These are phyloP conservation scores for Boletus rufocinnamomeus DNA, from an alignment of 768 basidiomycete genomes.

Conservation along the genomic window DNA sequence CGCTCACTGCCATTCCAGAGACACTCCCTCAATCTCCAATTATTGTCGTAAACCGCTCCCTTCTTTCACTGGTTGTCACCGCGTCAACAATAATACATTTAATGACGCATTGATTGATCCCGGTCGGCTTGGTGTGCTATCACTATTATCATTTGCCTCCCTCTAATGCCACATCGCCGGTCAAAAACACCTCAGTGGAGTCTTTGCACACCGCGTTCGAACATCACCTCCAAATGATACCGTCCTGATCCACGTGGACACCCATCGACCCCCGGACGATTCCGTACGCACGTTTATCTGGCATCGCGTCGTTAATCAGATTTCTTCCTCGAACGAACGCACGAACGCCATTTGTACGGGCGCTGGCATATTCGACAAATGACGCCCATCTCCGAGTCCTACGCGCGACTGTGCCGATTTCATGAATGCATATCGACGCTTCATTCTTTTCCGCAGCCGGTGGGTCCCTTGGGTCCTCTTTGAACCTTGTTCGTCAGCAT, in stretches of 20 bases:
- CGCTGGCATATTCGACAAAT: conserved; percentile 1
- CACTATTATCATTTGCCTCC: conserved; percentile 2
- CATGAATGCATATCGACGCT: conserved; percentile 9
- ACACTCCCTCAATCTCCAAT: conserved; percentile 19
- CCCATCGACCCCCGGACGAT: not conserved
- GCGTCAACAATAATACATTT: not conserved
- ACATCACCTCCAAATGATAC: not conserved
- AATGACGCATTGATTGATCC: conserved; percentile 14
- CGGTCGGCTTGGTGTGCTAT: conserved; percentile 1
- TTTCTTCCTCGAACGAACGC: conserved; percentile 1
- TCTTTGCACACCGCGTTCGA: not conserved
- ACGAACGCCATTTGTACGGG: conserved; percentile 12
- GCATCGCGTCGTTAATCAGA: not conserved
- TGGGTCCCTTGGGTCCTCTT: not conserved
- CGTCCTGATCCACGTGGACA: conserved; percentile 13
- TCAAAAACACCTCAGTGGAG: not conserved
- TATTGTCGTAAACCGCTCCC: conserved; percentile 23
- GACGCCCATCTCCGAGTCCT: conserved; percentile 31
- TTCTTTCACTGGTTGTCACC: conserved; percentile 18
- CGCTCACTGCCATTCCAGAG: conserved; percentile 4
- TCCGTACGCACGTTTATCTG: conserved; percentile 2
- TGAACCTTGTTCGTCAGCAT: conserved; percentile 6
- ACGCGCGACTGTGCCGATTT: conserved; percentile 20
- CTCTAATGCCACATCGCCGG: conserved; percentile 20
- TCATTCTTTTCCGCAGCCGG: conserved; percentile 4